These are phyloP conservation scores for Diaporthe vexans DNA, from an alignment of 2,329 filamentous ascomycete genomes.

Conservation along the genomic window DNA sequence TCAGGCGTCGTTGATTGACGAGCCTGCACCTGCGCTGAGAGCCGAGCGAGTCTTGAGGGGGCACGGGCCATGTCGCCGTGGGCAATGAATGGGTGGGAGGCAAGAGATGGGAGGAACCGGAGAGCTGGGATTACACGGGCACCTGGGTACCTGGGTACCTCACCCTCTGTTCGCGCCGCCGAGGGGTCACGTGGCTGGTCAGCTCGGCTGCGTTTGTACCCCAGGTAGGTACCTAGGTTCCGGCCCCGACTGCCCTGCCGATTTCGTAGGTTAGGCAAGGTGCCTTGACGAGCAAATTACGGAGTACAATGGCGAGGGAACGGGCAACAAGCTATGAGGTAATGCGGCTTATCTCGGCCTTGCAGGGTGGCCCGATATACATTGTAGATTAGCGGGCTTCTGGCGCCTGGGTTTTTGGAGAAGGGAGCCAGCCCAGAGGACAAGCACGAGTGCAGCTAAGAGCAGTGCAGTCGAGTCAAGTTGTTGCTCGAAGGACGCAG, in stretches of 20 bases:
- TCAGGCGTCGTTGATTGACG: slow-evolving; percentile 37
- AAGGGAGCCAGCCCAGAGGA: not conserved
- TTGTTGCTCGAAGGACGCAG: not conserved
- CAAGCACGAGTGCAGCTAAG: not conserved
- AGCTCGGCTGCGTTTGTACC: not conserved
- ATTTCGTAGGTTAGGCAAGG: too few species aligned
- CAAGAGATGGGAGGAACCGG: slow-evolving; percentile 29
- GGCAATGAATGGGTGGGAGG: slow-evolving; percentile 2
- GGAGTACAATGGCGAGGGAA: not conserved
- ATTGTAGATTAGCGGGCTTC: slow-evolving; percentile 16
- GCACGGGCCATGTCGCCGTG: slow-evolving; percentile 23
- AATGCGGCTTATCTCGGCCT: slow-evolving; percentile 25
- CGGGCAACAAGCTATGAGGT: slow-evolving; percentile 27
- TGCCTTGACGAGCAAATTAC: not conserved
- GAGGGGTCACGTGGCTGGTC: not conserved
- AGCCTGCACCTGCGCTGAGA: slow-evolving; percentile 26
- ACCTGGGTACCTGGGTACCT: not conserved
- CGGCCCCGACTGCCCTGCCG: too few species aligned
- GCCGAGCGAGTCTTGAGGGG: slow-evolving; percentile 19
- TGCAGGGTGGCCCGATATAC: slow-evolving; percentile 17
- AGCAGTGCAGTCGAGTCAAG: slow-evolving; percentile 30
- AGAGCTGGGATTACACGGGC: slow-evolving; percentile 18
- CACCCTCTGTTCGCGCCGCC: too few species aligned
- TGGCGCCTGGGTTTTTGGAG: not conserved
- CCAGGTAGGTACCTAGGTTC: too few species aligned